Base-by-base conservation (phyloP, 2,329 filamentous ascomycete species). In the Colletotrichum coccodes region DNA sequence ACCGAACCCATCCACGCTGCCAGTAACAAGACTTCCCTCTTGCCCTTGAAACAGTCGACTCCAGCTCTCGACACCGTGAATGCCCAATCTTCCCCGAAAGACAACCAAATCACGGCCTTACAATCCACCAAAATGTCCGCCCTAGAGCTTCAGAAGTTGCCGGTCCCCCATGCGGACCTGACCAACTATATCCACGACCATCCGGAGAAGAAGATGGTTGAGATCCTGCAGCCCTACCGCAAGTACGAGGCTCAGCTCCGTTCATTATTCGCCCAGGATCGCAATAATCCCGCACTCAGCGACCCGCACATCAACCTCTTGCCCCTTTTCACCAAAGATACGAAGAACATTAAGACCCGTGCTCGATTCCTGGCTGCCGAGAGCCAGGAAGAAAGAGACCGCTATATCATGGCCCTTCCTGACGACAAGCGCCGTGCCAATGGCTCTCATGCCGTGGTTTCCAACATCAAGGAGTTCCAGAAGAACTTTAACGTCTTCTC, bases 401-500 rank as follows among this genome's bases (percentile, higher is more conserved):
- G 80, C 74, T 94, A 93, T 75, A 88, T 94, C 76, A 93, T 94
- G 91, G 77, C 87, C 6, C 84, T 94, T 32, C 84, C 86, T 0
- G 80, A 87, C 0, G 82, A 89, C 4, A 85, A 91, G 58, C 90
- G 94, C 40, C 90, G 89, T 56, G 74, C 83, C 0, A 80, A 89
- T 75, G 91, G 88, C 6, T 87, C 90, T 1, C 88, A 88, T 3
- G 93, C 94, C 3, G 86, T 92, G 4, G 93, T 95, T 0, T 77
- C 84, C 28, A 86, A 86, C 14, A 76, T 96, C 52, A 85, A 87
- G 54, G 90, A 93, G 34, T 97, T 96, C 73, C 89, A 90, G 76
- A 87, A 88, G 56, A 95, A 96, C 79, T 95, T 97, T 80, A 88
- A 88, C 67, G 77, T 97, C 67, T 97, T 97, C 76, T 94, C 91